Base-by-base conservation (phyloP, 306 rosid genomes). In the Glycine soja region DNA sequence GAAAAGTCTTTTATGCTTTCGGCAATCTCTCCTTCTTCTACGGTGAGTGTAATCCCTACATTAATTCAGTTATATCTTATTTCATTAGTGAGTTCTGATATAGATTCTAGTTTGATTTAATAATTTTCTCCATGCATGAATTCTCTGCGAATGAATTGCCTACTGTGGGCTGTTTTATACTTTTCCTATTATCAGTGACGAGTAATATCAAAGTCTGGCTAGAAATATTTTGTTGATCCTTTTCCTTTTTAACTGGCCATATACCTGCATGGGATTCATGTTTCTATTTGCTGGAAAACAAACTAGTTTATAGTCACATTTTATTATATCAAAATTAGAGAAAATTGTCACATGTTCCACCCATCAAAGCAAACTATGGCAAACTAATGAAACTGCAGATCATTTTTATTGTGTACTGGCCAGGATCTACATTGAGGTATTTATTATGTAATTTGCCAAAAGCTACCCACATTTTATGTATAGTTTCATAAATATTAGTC, bases 21-120 rank as follows among this genome's bases (percentile, higher is more conserved):
- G 98, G 43, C 97, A 94, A 77, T 94, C 97, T 71, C 95, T 94
- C 63, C 95, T 94, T 48, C 80, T 94, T 65, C 75, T 94, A 54
- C 85, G 98, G 98, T 94, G 74, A 85, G 91, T 65, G 32, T 36
- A 58, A 74, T 54, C 74, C 67, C 32, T 68, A 19, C 46, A 68
- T 53, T 47, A 54, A 48, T 64, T 63, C 11, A 38, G 16, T 68
- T 53, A 34, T 42, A 42, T 9, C 68, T 42, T 59, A 48, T 43
- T 74, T 15, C 69, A 38, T 67, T 24, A 50, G 57, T 38, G 10
- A 69, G 19, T 45, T 50, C 48, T 43, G 14, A 42, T 45, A 2
- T 77, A 7, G 51, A 72, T 72, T 50, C 46, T 58, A 56, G 34
- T 72, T 77, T 67, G 63, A 64, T 40, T 34, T 61, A 12, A 13